Percentiles rank a stretch among this genome's conserved stretches.
These are phyloP conservation scores for Aureobasidium sp. DNA, from an alignment of 2,329 filamentous ascomycete genomes.

Conservation along the genomic window DNA sequence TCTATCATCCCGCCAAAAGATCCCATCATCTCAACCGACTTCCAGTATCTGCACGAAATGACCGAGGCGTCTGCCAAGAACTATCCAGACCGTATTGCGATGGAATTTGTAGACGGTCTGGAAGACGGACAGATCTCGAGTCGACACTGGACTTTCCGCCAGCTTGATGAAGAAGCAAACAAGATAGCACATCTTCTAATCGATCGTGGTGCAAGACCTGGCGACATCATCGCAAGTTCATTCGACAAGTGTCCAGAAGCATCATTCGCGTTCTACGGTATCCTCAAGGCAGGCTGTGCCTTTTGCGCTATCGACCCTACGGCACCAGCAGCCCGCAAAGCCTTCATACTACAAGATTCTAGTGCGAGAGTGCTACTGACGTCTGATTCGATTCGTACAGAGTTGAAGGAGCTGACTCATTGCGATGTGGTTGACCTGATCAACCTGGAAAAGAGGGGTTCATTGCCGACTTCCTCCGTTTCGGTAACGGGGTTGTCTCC, in stretches of 20 bases:
- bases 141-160: conserved; percentile 63
- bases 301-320: conserved; percentile 75
- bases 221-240: conserved; percentile 64
- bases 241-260: conserved; percentile 83
- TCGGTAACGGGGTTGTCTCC: conserved; percentile 33
- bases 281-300: conserved; percentile 73
- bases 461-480: conserved; percentile 31
- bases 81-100: conserved; percentile 55
- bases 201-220: conserved; percentile 42
- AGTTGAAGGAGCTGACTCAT: conserved; percentile 2
- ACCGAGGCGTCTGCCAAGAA: conserved; percentile 57
- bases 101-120: conserved; percentile 59
- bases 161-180: conserved; percentile 66
- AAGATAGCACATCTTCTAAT: conserved; percentile 61
- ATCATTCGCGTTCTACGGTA: conserved; percentile 73
- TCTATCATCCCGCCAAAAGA: conserved; percentile 60
- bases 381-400: conserved; percentile 23
- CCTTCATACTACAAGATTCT: conserved; percentile 73
- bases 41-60: conserved; percentile 66
- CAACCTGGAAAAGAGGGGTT: conserved; percentile 27
- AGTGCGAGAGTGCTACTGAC: conserved; percentile 55
- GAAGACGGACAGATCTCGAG: conserved; percentile 40
- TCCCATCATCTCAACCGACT: conserved; percentile 49
- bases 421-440: conserved; percentile 41
- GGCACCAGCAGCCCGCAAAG: conserved; percentile 64